Evolutionary conservation across 208 protist species (phyloP), one percentile per base, ranked within the genome.

Genomic region (Wallacemonas sp.): DNA sequence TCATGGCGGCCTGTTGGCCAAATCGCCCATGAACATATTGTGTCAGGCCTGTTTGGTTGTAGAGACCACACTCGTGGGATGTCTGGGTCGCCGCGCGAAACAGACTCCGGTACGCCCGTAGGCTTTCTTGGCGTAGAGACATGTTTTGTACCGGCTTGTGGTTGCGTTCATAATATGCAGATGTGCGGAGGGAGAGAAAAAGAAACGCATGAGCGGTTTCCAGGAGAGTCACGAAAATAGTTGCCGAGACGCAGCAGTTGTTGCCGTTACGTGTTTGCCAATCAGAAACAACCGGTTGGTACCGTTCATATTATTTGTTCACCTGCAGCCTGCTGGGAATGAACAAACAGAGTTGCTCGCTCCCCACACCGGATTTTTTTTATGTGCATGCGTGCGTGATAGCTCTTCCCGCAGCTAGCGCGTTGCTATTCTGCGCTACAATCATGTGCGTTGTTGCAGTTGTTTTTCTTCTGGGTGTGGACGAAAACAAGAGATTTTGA

Each of bases 51-150:
- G 57, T 54, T 0, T 34, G 42, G 48, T 87, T 85, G 61, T 83
- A 54, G 19, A 93, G 65, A 10, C 66, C 53, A 57, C 87, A 90
- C 22, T 85, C 66, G 0, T 59, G 46, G 0, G 81, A 41, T 0
- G 80, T 70, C 41, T 57, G 29, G 12, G 69, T 46, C 9, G 75
- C 76, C 1, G 71, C 76, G 15, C 70, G 42, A 19, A 83, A 74
- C 5, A 93, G 66, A 4, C 70, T 55, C 59, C 81, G 74, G 55
- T 91, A 93, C 8, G 77, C 83, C 32, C 76, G 22, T 27, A 83
- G 53, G 1, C 78, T 81, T 42, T 78, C 81, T 13, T 13, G 22
- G 1, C 81, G 66, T 17, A 87, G 39, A 9, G 81, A 83, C 81
- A 87, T 87, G 27, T 38, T 39, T 53, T 9, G 13, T 53, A 10